Base-by-base conservation (phyloP, 2,329 filamentous ascomycete species). In the Annulohypoxylon truncatum region DNA sequence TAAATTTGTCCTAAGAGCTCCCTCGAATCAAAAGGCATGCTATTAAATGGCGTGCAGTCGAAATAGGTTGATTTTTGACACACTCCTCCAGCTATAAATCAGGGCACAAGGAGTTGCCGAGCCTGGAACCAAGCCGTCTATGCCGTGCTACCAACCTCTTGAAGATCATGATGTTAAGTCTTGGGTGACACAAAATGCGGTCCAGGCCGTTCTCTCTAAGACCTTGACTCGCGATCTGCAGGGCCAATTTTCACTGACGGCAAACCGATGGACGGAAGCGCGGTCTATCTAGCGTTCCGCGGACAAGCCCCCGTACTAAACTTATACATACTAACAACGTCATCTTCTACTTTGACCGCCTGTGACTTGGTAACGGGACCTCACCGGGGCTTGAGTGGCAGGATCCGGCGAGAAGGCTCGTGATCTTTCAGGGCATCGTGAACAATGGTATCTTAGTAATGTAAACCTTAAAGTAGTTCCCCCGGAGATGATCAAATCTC, bases 361-460 rank as follows among this genome's bases (percentile, higher is more conserved):
- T 64, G 60, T 64, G 60, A 56, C 51, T 63, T 57, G 47, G 53
- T 47, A 55, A 47, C 46, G 59, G 24, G 59, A 44, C 56, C 44
- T 56, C 35, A 18, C 26, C 48, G 29, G 44, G 47, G 40, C 54
- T 31, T 59, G 48, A 48, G 35, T 44, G 33, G 33, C 38, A 35
- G 6, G 48, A 12, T 22, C 46, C 24, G 33, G 29, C 38, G 20
- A 22, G 9, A 47, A 46, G 55, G n/a, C 66, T 57, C 48, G 56
- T 61, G 63, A 59, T 47, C n/a, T 8, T 9, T 35, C 5, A 13
- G 35, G 31, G 44, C 20, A 59, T 67, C 67, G 64, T 64, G 61
- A 64, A 64, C 60, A 20, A 64, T 46, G 35, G 31, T 48, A 57
- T 56, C 60, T 50, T 64, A 54, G 13, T 44, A 64, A 55, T 56